Base-by-base conservation (phyloP, 202 grass and related monocot genomes). In the Carex sylvatica region DNA sequence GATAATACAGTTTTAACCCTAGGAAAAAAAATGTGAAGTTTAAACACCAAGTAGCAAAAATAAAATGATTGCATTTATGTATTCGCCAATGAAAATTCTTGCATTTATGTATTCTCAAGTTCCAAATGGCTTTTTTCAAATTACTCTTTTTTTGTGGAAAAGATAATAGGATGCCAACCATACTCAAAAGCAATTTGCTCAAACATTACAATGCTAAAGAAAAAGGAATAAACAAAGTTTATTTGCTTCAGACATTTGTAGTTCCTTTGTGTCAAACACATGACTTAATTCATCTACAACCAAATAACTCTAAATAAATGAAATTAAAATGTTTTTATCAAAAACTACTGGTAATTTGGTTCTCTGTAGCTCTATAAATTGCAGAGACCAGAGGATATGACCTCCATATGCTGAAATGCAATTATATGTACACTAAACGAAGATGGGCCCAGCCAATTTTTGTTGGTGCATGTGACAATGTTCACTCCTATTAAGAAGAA, bases 381-480 rank as follows among this genome's bases (percentile, higher is more conserved):
- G 58, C 14, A 9, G 3, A 80, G 78, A 33, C 60, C 13, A 80
- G 33, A 65, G 56, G 18, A 80, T 38, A 15, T 20, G 30, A 22
- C 31, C 44, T 18, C 46, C 33, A 35, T 35, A 5, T 35, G 33
- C 33, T 35, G 33, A 47, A 65, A 49, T 42, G 58, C 59, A 49
- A 80, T 64, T 23, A 80, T 38, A 35, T 61, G n/a, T 79, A 63
- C 77, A 46, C 35, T 61, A 63, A 80, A 80, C n/a, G 42, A 80
- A 80, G 56, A 64, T 42, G 35, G 54, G 58, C 4, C 77, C 56
- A 18, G 36, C 56, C 28, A 62, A 80, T 47, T 62, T 69, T 80
- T 61, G 60, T 64, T 47, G 58, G 33, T 80, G 77, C 77, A 80
- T 80, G 77, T 80, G 77, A 64, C 77, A 80, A 33, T 12, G 72